Percentiles rank a stretch among this genome's conserved stretches.
Conservation (phyloP, 2,329 filamentous ascomycete genomes). For the Emericellopsis cladophorae region DNA sequence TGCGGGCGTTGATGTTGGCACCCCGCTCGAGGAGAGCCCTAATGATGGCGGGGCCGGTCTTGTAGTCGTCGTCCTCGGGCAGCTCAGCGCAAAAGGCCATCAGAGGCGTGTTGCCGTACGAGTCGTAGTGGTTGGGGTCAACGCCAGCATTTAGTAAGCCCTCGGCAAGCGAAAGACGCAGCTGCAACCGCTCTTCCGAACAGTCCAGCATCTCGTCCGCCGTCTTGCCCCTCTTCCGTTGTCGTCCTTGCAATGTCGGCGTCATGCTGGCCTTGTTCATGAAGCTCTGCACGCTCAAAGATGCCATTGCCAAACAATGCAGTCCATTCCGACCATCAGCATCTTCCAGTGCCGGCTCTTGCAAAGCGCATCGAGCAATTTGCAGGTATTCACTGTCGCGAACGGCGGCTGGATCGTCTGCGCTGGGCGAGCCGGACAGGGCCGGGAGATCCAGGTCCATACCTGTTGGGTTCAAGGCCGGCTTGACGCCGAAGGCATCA, state of each 20-base stretch:
- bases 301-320: slow-evolving; percentile 43
- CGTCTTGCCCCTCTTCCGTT: slow-evolving; percentile 2
- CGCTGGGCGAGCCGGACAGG: background rate
- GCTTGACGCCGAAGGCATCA: slow-evolving; percentile 33
- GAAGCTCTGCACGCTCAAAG: slow-evolving; percentile 26
- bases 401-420: background rate
- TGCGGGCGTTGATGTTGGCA: slow-evolving; percentile 35
- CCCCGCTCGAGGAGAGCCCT: slow-evolving; percentile 25
- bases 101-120: slow-evolving; percentile 36
- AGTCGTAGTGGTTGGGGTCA: slow-evolving; percentile 40
- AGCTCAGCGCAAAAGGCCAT: slow-evolving; percentile 41
- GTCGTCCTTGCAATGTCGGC: background rate
- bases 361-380: slow-evolving; percentile 6
- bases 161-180: slow-evolving; percentile 12
- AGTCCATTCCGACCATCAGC: slow-evolving; percentile 39
- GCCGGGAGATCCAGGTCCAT: background rate
- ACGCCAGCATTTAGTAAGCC: slow-evolving; percentile 23
- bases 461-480: background rate
- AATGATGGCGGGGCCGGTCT: slow-evolving; percentile 30
- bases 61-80: slow-evolving; percentile 37
- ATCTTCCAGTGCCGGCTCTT: slow-evolving; percentile 11
- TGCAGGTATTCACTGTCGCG: slow-evolving; percentile 5
- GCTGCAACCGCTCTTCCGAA: slow-evolving; percentile 13
- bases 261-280: slow-evolving; percentile 13
- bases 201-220: slow-evolving; percentile 15